phyloP scores from a whole-genome alignment of 805 yeast species.

The Yamadazyma phyllophila region DNA sequence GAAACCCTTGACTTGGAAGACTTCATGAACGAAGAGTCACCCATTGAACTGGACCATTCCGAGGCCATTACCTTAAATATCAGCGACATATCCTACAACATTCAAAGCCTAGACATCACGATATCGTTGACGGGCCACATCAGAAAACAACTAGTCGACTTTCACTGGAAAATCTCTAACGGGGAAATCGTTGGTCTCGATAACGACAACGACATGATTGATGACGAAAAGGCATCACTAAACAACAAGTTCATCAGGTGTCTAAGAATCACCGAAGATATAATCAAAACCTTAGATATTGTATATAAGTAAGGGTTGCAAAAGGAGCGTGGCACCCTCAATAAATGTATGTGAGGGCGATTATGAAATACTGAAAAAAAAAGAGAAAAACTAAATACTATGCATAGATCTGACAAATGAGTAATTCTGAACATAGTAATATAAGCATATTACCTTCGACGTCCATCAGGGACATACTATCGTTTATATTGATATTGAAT shows the following conservation, averaged over 20 bases:
- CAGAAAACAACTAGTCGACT: slow-evolving; percentile 11
- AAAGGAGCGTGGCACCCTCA: slow-evolving; percentile 1
- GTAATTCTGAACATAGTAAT: slow-evolving; percentile 1
- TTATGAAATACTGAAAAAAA: slow-evolving; percentile 3
- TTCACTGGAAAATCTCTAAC: slow-evolving; percentile 28
- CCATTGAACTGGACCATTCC: slow-evolving; percentile 12
- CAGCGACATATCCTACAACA: slow-evolving; percentile 20
- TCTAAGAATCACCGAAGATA: slow-evolving; percentile 33
- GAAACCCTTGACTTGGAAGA: slow-evolving; percentile 22
- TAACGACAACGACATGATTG: slow-evolving; percentile 23
- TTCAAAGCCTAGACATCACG: slow-evolving; percentile 3
- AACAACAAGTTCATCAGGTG: slow-evolving; percentile 20
- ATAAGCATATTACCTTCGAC: slow-evolving; percentile 21
- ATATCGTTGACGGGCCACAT: slow-evolving; percentile 2
- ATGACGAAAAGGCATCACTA: slow-evolving; percentile 11
- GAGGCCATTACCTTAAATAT: slow-evolving; percentile 22
- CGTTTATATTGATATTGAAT: slow-evolving; percentile 29
- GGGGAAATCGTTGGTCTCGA: slow-evolving; percentile 19
- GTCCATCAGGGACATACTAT: slow-evolving; percentile 30
- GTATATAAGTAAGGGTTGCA: slow-evolving; percentile 1
- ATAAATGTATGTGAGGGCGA: background rate
- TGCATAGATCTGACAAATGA: slow-evolving; percentile 6
- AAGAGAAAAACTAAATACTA: slow-evolving; percentile 2
- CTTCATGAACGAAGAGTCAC: slow-evolving; percentile 23
- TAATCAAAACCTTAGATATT: slow-evolving; percentile 13